Base-by-base conservation (phyloP, 345 rosid species). In the Pelargonium nanum region DNA sequence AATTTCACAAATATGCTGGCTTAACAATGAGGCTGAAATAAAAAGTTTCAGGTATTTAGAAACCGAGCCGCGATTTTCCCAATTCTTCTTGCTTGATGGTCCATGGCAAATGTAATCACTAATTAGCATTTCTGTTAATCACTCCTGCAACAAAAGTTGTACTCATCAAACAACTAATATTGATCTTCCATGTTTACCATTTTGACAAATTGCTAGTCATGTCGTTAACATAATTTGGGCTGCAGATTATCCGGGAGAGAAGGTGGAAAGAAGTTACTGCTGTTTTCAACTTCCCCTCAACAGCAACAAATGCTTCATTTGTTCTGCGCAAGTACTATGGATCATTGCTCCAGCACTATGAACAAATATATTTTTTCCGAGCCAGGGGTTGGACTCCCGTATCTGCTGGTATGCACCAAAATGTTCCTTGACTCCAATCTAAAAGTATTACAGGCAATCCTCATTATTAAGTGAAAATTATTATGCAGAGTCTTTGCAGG, bases 251-350 rank as follows among this genome's bases (percentile, higher is more conserved):
- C 56, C 75, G 77, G 70, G 97, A 90, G 76, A 83, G 79, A 67
- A 83, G 84, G 76, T 94, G 99, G 99, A 94, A 88, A 67, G 99
- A 94, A 69, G 95, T 94, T 45, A 94, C 96, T 61, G 86, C 97
- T 54, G 76, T 85, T n/a, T 94, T 94, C 68, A 84, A 86, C 69
- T 94, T 94, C 68, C 99, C 99, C 4, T 88, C 97, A 6, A 94
- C 97, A 16, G 99, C 99, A 7, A 94, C 96, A 34, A 94, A 90
- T 60, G 97, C 97, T 17, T 94, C 99, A 9, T 94, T 81, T 58
- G 88, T 90, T 57, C 81, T 94, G 75, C 95, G 99, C 64, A 94
- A 90, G 74, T 88, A 90, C 71, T 94, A 94, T 61, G 62, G 73
- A 59, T 90, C 97, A 26, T 66, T 94, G 68, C 96, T 94, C 64